Base-by-base conservation (phyloP, 352 stramenopile genomes). In the Phytophthora sojae region DNA sequence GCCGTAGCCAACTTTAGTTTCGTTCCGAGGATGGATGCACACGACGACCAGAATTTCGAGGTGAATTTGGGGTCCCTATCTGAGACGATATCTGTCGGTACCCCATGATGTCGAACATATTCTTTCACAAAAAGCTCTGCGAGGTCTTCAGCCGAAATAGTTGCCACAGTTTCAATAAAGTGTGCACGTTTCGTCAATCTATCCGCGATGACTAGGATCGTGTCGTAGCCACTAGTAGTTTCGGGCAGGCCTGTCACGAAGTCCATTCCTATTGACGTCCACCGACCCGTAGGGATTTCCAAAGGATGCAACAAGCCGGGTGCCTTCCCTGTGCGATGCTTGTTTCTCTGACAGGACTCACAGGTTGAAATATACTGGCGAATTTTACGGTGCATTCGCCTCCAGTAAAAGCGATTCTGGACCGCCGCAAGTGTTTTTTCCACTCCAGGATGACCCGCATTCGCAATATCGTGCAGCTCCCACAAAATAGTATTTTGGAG, bases 21-120 rank as follows among this genome's bases (percentile, higher is more conserved):
- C 26, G 26, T 30, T 3, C 26, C 26, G 26, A 30, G 26, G 26
- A 30, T 30, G 26, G 26, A 2, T 29, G 25, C 25, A 29, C 25
- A 29, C 25, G 25, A 29, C 25, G 25, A 29, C 53, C 53, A 58
- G 14, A 69, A 69, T 0, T 57, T 6, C 3, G 53, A 69, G 5
- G 62, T 69, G n/a, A 69, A 69, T 14, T 57, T 69, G 1, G 53
- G 42, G 17, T 61, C 61, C 12, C 61, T 4, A 32, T 68, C 52
- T 6, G 52, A 68, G 11, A 30, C 57, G 21, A 61, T 61, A 6
- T 68, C 61, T 0, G 3, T 42, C 9, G 61, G 29, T 21, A 61
- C 50, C 11, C 61, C 52, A 19, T 61, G 49, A 30, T 65, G 42
- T 12, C 47, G 52, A 15, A 68, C 52, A 56, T 68, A 68, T 0